Conservation (phyloP, 345 rosid genomes). For the Zanthoxylum bungeanum region DNA sequence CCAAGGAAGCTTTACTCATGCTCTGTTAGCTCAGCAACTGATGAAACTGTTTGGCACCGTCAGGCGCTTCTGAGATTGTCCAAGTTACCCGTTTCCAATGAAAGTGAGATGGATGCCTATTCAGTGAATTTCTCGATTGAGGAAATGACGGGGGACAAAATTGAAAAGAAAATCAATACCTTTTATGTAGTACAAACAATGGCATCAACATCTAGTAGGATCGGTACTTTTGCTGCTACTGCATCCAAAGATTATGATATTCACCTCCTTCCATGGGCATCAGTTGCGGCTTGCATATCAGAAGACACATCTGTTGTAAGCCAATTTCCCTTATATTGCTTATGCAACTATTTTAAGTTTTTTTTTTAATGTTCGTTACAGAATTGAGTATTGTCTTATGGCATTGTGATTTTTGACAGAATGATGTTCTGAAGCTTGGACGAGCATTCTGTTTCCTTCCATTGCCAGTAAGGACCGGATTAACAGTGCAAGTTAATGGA, state of each 20-base stretch:
- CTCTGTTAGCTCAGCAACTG: constrained; percentile 44
- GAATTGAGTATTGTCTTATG: constrained; percentile 20
- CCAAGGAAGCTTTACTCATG: constrained; percentile 71
- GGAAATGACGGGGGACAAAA: constrained; percentile 37
- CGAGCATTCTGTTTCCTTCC: constrained; percentile 97
- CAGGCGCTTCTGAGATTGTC: constrained; percentile 72
- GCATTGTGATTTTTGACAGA: constrained; percentile 44
- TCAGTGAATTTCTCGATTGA: constrained; percentile 67
- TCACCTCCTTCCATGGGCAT: constrained; percentile 91
- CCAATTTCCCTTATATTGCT: constrained; percentile 1
- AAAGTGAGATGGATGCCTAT: constrained; percentile 64
- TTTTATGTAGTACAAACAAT: constrained; percentile 81
- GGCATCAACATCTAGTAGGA: constrained; percentile 74
- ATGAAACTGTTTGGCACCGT: constrained; percentile 65
- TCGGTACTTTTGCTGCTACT: constrained; percentile 73
- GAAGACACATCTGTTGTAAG: constrained; percentile 59
- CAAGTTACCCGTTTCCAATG: constrained; percentile 35
- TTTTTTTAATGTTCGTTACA: not conserved
- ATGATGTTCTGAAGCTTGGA: constrained; percentile 63
- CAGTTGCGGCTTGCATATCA: constrained; percentile 88
- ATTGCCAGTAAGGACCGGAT: constrained; percentile 86
- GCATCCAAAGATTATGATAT: constrained; percentile 91
- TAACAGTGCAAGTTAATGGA: constrained; percentile 83
- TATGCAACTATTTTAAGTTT: not conserved
- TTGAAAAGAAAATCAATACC: constrained; percentile 51